phyloP scores from a whole-genome alignment of 2,329 filamentous ascomycete species.

The Plenodomus lindquistii region DNA sequence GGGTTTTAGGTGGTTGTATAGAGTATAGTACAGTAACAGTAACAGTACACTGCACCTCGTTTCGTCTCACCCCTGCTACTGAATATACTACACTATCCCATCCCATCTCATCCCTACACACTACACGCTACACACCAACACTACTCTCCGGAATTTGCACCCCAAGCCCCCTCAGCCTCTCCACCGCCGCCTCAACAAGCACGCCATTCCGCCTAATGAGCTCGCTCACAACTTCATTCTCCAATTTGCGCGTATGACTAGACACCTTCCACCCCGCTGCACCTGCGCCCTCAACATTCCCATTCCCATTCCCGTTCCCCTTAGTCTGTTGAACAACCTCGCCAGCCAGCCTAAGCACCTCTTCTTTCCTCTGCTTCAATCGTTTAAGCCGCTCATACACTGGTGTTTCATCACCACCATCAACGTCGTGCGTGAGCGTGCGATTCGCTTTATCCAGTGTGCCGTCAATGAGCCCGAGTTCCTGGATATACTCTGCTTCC shows the following conservation, averaged over 20 bases:
- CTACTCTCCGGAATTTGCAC: constrained; percentile 22
- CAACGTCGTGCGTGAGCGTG: constrained; percentile 37
- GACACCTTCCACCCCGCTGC: constrained; percentile 33
- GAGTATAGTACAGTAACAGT: too few relatives aligned
- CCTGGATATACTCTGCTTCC: constrained; percentile 63
- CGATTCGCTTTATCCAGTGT: constrained; percentile 40
- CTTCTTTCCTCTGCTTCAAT: constrained; percentile 58
- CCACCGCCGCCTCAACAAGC: constrained; percentile 38
- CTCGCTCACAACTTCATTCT: constrained; percentile 40
- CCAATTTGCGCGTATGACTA: constrained; percentile 37
- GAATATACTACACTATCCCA: too few relatives aligned
- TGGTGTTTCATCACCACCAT: constrained; percentile 28
- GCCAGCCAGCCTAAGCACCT: constrained; percentile 46
- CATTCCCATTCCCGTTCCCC: not conserved
- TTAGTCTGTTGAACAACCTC: constrained; percentile 13
- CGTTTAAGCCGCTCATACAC: constrained; percentile 62
- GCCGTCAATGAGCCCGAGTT: constrained; percentile 53
- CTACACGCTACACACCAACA: not conserved
- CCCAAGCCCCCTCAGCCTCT: constrained; percentile 33
- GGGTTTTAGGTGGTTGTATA: too few relatives aligned
- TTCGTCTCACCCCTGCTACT: too few relatives aligned
- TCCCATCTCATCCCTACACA: too few relatives aligned
- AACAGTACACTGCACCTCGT: too few relatives aligned
- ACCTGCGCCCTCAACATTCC: constrained; percentile 16
- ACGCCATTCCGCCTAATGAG: constrained; percentile 38